Evolutionary conservation across 768 basidiomycete genomes (phyloP), one percentile per base, ranked within the genome.

Genomic region (Psilocybe subaeruginosa): DNA sequence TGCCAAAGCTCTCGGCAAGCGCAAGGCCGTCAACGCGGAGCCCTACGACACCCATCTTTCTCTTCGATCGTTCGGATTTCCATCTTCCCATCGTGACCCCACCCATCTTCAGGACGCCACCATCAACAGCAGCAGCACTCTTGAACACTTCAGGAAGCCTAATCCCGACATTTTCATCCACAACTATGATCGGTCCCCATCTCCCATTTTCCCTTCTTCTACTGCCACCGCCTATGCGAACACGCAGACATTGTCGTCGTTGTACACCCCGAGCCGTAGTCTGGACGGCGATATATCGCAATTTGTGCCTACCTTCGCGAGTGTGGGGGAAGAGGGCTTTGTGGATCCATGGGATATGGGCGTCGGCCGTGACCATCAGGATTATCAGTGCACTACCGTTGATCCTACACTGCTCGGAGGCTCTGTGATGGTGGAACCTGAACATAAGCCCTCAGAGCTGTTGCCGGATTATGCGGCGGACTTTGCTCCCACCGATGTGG

Each of bases 1-100:
- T 0, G 74, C 72, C 27, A 76, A 77, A 51, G 72, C 73, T 8
- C 60, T 73, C 7, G 74, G 75, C 6, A 76, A 77, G 54, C 72
- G 72, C 16, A 68, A 69, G 49, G 74, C 71, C 7, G 35, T 56
- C 19, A 66, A 60, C 35, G 60, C 66, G 2, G 17, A 19, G 35
- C 52, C 31, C 8, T 39, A 11, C 30, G 35, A n/a, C 16, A n/a
- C 31, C 17, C 3, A 9, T 9, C 31, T 6, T n/a, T 31, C 30
- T 29, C 16, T 17, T n/a, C 41, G 41, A 43, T 8, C 52, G 11
- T n/a, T 17, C n/a, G 52, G 30, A 43, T n/a, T 43, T 43, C 41
- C n/a, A 11, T 43, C 55, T 19, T 58, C 46, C 33, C 47, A 14
- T 58, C 17, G 31, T 33, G 29, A 54, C 31, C 12, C 5, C n/a